These are phyloP conservation scores for Spergularia bocconei DNA, from an alignment of 148 eudicot genomes.

Conservation along the genomic window DNA sequence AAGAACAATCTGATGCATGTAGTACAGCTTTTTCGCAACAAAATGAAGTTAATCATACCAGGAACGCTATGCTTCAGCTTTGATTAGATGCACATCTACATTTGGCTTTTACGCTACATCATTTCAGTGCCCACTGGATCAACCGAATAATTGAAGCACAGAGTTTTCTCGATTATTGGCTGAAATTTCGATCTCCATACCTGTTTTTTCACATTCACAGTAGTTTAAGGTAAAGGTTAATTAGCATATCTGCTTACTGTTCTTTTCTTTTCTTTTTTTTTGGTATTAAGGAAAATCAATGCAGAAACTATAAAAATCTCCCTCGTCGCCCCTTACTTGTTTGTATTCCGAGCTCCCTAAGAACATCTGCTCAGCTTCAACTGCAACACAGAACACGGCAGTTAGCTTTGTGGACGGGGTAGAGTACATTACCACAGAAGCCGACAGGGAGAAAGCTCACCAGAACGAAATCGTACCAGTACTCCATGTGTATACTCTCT, in stretches of 20 bases:
- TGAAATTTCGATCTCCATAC: constrained; percentile 66
- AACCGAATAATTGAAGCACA: constrained; percentile 50
- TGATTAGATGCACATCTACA: constrained; percentile 1
- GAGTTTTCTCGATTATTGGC: constrained; percentile 45
- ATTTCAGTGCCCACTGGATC: constrained; percentile 85
- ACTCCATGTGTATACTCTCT: constrained; percentile 61
- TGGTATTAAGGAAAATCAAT: not conserved
- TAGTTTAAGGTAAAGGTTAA: not conserved
- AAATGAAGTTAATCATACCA: constrained; percentile 7
- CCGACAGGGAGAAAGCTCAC: constrained; percentile 38
- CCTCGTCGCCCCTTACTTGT: constrained; percentile 39
- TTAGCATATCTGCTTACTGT: no score
- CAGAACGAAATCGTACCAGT: constrained; percentile 72
- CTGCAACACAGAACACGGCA: constrained; percentile 37
- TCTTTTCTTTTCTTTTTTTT: no score
- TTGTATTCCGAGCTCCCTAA: constrained; percentile 65
- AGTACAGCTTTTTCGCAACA: not conserved
- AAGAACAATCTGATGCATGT: not conserved
- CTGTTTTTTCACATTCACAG: constrained; percentile 34
- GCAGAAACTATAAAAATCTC: not conserved
- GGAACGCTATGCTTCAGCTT: constrained; percentile 4
- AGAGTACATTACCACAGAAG: not conserved
- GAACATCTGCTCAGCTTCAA: constrained; percentile 74
- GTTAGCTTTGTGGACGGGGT: constrained; percentile 17
- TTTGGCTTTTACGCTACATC: constrained; percentile 42